Conservation (phyloP, 176 grass and related monocot genomes). For the Thalia dealbata region DNA sequence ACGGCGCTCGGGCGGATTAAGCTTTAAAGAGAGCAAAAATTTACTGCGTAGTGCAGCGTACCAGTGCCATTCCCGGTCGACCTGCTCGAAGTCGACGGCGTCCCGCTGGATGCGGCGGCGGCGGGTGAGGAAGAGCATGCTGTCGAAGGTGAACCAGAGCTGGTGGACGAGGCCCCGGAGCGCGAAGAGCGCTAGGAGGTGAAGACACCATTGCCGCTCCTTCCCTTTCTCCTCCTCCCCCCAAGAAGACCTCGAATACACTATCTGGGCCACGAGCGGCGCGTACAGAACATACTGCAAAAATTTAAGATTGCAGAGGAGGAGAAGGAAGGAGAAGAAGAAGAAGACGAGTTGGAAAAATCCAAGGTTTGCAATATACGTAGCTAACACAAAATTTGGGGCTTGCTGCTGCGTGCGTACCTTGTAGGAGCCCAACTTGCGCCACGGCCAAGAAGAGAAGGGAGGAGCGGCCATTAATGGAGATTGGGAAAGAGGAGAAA, state of each 20-base stretch:
- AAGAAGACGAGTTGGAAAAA: background rate
- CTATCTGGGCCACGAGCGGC: conserved; percentile 38
- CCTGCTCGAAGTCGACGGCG: conserved; percentile 65
- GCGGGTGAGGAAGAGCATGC: conserved; percentile 95
- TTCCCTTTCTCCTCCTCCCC: conserved; percentile 25
- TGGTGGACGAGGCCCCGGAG: conserved; percentile 52
- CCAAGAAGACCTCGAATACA: conserved; percentile 31
- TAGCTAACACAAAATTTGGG: too few relatives aligned
- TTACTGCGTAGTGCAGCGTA: background rate
- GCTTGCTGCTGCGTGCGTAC: conserved; percentile 17
- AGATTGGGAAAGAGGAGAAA: too few relatives aligned
- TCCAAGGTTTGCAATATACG: too few relatives aligned
- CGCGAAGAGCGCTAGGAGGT: conserved; percentile 44
- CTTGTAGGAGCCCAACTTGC: conserved; percentile 65
- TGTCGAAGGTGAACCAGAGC: conserved; percentile 69
- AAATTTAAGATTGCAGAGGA: background rate
- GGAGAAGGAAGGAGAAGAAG: background rate
- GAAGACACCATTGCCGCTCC: conserved; percentile 46
- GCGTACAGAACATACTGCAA: conserved; percentile 78
- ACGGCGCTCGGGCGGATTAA: too few relatives aligned
- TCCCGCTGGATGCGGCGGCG: conserved; percentile 57
- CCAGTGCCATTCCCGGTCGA: conserved; percentile 86
- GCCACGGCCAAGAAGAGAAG: conserved; percentile 76
- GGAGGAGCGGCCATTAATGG: conserved; percentile 32
- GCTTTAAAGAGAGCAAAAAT: too few relatives aligned